A percentile compares a stretch with the other conserved stretches of the same genome.
Evolutionary conservation across 345 rosid species (phyloP).

Genomic region (Mercurialis annua): DNA sequence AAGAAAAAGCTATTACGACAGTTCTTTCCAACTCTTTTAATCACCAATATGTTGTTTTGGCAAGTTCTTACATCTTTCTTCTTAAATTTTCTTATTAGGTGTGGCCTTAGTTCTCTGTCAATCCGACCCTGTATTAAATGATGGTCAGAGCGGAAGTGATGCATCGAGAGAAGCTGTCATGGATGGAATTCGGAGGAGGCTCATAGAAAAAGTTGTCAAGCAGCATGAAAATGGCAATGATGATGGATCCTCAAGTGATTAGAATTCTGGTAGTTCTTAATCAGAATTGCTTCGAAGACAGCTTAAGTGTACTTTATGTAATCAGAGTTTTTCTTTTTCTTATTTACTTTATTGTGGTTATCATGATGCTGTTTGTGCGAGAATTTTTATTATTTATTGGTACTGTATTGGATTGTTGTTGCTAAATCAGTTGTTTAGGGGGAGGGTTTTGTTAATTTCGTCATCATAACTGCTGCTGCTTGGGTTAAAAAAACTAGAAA

Average conservation of each 20-base stretch:
- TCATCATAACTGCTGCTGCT: background rate
- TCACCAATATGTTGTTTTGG: background rate
- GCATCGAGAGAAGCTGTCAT: slow-evolving; percentile 68
- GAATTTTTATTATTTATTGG: background rate
- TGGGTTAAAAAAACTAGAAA: background rate
- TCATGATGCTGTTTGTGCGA: background rate
- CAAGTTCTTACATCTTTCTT: background rate
- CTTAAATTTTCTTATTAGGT: slow-evolving; percentile 42
- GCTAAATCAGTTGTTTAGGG: background rate
- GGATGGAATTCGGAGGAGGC: slow-evolving; percentile 72
- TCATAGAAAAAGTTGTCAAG: slow-evolving; percentile 79
- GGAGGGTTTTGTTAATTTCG: background rate
- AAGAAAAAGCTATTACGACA: background rate
- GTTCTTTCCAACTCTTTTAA: background rate
- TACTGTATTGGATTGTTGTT: background rate
- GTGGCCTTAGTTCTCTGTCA: slow-evolving; percentile 92
- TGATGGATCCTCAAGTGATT: slow-evolving; percentile 72
- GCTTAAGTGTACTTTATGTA: background rate
- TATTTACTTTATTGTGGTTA: slow-evolving; percentile 4
- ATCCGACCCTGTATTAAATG: slow-evolving; percentile 85
- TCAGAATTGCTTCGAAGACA: background rate
- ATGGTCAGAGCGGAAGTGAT: slow-evolving; percentile 75
- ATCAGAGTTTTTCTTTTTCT: background rate
- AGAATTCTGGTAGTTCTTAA: slow-evolving; percentile 19
- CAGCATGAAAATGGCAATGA: slow-evolving; percentile 75